A percentile compares a stretch with the other conserved stretches of the same genome.
These are phyloP conservation scores for Smittium culicis DNA, from an alignment of 371 early-diverging fungal species.

Conservation along the genomic window DNA sequence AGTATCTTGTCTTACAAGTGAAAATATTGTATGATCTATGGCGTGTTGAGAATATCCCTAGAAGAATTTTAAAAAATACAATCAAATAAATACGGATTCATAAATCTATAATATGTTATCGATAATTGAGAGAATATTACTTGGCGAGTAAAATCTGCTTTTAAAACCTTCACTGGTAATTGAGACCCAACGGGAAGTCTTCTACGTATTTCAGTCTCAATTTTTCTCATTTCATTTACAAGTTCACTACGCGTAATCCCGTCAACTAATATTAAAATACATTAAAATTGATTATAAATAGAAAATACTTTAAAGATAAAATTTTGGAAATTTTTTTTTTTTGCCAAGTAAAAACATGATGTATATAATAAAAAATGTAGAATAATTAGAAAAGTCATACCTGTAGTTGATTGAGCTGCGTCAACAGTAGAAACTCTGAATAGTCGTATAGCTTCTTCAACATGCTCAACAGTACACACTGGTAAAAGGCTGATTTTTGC, in stretches of 20 bases:
- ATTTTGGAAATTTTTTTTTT: neutral
- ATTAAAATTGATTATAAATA: neutral
- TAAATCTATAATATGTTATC: too few relatives aligned
- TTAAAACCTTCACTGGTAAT: constrained; percentile 53
- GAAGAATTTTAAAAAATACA: neutral
- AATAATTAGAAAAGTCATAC: constrained; percentile 11
- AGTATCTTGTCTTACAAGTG: constrained; percentile 71
- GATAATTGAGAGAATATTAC: too few relatives aligned
- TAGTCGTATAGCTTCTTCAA: constrained; percentile 96
- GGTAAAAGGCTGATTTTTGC: constrained; percentile 95
- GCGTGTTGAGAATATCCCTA: constrained; percentile 54
- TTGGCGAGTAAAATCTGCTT: constrained; percentile 41
- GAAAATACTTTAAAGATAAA: neutral
- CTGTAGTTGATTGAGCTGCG: constrained; percentile 74
- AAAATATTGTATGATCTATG: constrained; percentile 58
- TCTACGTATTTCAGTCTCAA: constrained; percentile 67
- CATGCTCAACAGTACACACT: constrained; percentile 77
- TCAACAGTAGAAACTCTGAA: constrained; percentile 98
- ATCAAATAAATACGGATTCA: neutral
- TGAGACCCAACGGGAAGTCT: constrained; percentile 83
- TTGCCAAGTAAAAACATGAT: too few relatives aligned
- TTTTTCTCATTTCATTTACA: constrained; percentile 51
- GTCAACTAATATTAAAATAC: constrained; percentile 33
- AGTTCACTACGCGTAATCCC: constrained; percentile 61
- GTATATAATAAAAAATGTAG: too few relatives aligned